A percentile compares a stretch with the other conserved stretches of the same genome.
Evolutionary conservation across 2,329 filamentous ascomycete genomes (phyloP).

Genomic region (Dactylonectria macrodidyma): DNA sequence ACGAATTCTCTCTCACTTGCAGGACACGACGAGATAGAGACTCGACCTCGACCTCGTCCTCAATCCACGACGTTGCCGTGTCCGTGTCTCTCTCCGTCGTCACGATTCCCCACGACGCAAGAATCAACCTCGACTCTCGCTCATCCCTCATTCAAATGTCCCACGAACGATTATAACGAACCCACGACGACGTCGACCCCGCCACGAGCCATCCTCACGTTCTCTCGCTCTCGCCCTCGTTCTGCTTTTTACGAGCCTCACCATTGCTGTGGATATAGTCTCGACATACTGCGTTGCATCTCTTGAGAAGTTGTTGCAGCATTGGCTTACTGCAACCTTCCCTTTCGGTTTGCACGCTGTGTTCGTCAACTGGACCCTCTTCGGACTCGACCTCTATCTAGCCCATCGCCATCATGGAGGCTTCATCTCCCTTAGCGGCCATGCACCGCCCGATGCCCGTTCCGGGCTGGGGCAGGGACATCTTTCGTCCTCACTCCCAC

Average conservation of each 20-base stretch:
- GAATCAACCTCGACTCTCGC: conserved; percentile 43
- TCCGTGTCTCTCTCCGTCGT: conserved; percentile 26
- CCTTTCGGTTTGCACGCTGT: conserved; percentile 38
- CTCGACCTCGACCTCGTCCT: conserved; percentile 32
- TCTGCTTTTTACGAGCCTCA: conserved; percentile 21
- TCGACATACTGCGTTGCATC: conserved; percentile 16
- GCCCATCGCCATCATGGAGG: conserved; percentile 76
- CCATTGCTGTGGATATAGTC: conserved; percentile 24
- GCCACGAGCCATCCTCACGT: conserved; percentile 37
- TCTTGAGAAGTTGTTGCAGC: conserved; percentile 48
- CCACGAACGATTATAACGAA: conserved; percentile 52
- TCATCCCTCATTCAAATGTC: conserved; percentile 50
- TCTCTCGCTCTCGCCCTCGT: conserved; percentile 36
- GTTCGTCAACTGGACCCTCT: conserved; percentile 40
- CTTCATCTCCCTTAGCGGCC: conserved; percentile 93
- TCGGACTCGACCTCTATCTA: conserved; percentile 22
- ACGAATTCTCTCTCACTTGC: conserved; percentile 12
- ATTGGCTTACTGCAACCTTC: conserved; percentile 52
- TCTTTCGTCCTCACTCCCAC: conserved; percentile 66
- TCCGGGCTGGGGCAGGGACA: conserved; percentile 72
- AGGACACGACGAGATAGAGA: conserved; percentile 32
- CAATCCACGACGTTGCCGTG: conserved; percentile 4
- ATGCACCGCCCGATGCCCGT: conserved; percentile 81
- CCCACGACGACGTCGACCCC: conserved; percentile 47
- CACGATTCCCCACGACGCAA: conserved; percentile 38